phyloP scores from a whole-genome alignment of 345 rosid genomes.

The Murraya paniculata region DNA sequence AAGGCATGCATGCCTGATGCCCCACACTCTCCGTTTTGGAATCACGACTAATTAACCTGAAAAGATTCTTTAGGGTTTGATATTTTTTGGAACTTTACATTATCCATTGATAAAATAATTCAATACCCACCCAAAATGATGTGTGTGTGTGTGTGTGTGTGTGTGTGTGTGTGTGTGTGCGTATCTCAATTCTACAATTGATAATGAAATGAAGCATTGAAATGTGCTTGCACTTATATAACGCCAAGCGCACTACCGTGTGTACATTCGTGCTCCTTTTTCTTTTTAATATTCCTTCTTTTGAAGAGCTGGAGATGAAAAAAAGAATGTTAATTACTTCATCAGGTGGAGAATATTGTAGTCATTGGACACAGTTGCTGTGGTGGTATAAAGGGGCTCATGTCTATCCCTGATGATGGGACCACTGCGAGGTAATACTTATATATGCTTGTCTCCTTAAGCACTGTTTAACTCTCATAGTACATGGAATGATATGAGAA shows the following conservation, averaged over 20 bases:
- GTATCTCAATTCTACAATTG: background rate
- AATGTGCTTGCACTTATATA: constrained; percentile 6
- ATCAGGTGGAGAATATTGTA: constrained; percentile 79
- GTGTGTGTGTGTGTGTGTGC: too few relatives aligned
- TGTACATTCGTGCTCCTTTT: background rate
- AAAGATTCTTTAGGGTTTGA: background rate
- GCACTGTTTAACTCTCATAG: background rate
- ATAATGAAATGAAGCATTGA: background rate
- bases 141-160: too few relatives aligned
- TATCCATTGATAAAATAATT: background rate
- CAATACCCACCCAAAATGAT: background rate
- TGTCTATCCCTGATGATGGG: constrained; percentile 70
- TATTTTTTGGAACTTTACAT: background rate
- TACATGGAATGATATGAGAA: too few relatives aligned
- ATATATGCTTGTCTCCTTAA: background rate
- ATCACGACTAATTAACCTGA: too few relatives aligned
- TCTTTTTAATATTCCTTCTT: background rate
- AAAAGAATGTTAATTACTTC: background rate
- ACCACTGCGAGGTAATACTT: constrained; percentile 42
- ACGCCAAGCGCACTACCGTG: background rate
- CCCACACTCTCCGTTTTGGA: background rate
- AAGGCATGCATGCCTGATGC: constrained; percentile 5
- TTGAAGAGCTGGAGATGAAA: constrained; percentile 6
- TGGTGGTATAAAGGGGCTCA: constrained; percentile 96
- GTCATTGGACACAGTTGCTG: constrained; percentile 96